Percentiles rank a stretch among this genome's conserved stretches.
These are phyloP conservation scores for Boletus sp. DNA, from an alignment of 768 basidiomycete genomes.

Conservation along the genomic window DNA sequence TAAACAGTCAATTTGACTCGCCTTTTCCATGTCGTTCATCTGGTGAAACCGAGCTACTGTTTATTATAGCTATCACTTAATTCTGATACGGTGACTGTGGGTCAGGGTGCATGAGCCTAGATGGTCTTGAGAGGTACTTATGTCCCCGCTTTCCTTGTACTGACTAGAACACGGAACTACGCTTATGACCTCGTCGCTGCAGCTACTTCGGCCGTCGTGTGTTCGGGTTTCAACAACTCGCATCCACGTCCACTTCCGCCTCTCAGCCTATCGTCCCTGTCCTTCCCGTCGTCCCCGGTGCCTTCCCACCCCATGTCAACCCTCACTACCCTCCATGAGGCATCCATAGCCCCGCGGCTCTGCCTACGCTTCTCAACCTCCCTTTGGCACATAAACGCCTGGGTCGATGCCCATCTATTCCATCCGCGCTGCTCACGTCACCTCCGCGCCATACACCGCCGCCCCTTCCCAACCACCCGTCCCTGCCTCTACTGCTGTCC, in stretches of 20 bases:
- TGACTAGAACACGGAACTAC: background rate
- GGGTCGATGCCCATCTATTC: background rate
- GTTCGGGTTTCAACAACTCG: no score
- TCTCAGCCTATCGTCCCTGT: background rate
- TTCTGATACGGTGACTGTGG: background rate
- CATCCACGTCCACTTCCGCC: background rate
- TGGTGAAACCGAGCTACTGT: background rate
- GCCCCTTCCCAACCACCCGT: background rate
- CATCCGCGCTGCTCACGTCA: background rate
- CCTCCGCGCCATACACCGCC: background rate
- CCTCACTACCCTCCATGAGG: background rate
- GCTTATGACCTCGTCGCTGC: background rate
- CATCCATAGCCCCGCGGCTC: constrained; percentile 15
- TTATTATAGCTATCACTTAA: constrained; percentile 18
- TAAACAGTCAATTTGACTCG: constrained; percentile 61
- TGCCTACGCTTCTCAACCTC: background rate
- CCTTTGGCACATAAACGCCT: background rate
- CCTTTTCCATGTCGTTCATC: background rate
- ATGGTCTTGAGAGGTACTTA: background rate
- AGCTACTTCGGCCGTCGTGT: background rate
- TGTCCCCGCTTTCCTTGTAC: background rate
- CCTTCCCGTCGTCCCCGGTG: background rate
- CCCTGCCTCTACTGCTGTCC: background rate
- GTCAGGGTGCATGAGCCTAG: background rate
- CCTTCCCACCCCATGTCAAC: background rate